Conservation (phyloP, 2,329 filamentous ascomycete species). For the Pseudocercospora cruenta region DNA sequence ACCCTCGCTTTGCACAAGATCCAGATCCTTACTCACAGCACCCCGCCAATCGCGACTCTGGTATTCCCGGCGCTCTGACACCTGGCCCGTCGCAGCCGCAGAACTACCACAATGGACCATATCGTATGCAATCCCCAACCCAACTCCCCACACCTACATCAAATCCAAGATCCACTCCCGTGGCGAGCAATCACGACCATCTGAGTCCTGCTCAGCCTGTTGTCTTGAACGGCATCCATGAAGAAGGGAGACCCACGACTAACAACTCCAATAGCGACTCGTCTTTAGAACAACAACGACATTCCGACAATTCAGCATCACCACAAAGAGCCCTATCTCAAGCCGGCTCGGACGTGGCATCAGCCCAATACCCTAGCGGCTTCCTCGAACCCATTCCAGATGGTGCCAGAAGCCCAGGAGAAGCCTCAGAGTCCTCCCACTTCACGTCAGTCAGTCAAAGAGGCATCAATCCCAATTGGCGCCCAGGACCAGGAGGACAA, state of each 20-base stretch:
- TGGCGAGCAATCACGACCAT: slow-evolving; percentile 11
- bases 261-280: slow-evolving; percentile 25
- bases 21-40: slow-evolving; percentile 18
- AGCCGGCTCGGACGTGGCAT: slow-evolving; percentile 67
- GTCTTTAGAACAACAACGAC: slow-evolving; percentile 18
- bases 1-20: slow-evolving; percentile 76
- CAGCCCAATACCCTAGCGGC: slow-evolving; percentile 31
- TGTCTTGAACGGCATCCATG: slow-evolving; percentile 18
- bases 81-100: slow-evolving; percentile 25
- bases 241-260: slow-evolving; percentile 18
- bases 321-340: slow-evolving; percentile 42
- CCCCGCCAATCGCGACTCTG: slow-evolving; percentile 18
- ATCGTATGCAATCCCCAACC: slow-evolving; percentile 22
- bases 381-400: slow-evolving; percentile 66
- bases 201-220: slow-evolving; percentile 12
- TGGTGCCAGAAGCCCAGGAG: slow-evolving; percentile 65
- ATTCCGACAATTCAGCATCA: slow-evolving; percentile 15
- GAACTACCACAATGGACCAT: slow-evolving; percentile 13
- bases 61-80: slow-evolving; percentile 31
- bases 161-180: slow-evolving; percentile 10
- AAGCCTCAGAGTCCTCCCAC: slow-evolving; percentile 72
- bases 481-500: slow-evolving; percentile 48
- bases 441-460: slow-evolving; percentile 92
- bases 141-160: neutral
- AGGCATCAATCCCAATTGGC: slow-evolving; percentile 86